Evolutionary conservation across 495 filamentous ascomycete species (phyloP).

Genomic region (Evernia prunastri): DNA sequence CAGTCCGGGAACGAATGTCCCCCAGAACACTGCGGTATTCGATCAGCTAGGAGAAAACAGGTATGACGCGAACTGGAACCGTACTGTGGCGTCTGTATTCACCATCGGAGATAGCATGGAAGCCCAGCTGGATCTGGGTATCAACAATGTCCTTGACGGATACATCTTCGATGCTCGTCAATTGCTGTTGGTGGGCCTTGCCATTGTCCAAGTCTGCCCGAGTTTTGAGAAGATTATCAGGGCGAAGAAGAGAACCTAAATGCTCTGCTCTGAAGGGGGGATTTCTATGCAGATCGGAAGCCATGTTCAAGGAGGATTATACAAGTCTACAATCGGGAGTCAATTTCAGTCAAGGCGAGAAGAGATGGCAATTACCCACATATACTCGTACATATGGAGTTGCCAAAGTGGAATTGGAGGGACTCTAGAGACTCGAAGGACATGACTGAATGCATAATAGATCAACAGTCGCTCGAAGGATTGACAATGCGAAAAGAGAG

Average conservation of each 20-base stretch:
- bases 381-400: too few relatives aligned
- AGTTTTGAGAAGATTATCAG: slow-evolving; percentile 59
- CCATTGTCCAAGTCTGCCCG: slow-evolving; percentile 52
- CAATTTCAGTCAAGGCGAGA: too few relatives aligned
- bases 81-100: slow-evolving; percentile 65
- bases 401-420: too few relatives aligned
- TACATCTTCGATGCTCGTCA: slow-evolving; percentile 53
- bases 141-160: slow-evolving; percentile 61
- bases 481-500: neutral
- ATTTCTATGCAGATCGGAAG: slow-evolving; percentile 38
- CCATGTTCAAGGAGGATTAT: slow-evolving; percentile 15
- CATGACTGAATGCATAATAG: neutral
- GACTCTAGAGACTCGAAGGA: too few relatives aligned
- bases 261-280: slow-evolving; percentile 82
- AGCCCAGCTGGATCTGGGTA: slow-evolving; percentile 59
- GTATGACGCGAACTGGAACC: slow-evolving; percentile 7
- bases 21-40: slow-evolving; percentile 53
- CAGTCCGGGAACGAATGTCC: slow-evolving; percentile 69
- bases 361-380: too few relatives aligned
- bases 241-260: slow-evolving; percentile 73
- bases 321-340: neutral
- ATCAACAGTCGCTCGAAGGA: too few relatives aligned
- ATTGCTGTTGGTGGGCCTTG: slow-evolving; percentile 34
- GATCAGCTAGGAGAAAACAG: neutral
- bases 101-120: slow-evolving; percentile 64